Evolutionary conservation across 2,329 filamentous ascomycete genomes (phyloP).

Genomic region (Graphilbum fragrans): DNA sequence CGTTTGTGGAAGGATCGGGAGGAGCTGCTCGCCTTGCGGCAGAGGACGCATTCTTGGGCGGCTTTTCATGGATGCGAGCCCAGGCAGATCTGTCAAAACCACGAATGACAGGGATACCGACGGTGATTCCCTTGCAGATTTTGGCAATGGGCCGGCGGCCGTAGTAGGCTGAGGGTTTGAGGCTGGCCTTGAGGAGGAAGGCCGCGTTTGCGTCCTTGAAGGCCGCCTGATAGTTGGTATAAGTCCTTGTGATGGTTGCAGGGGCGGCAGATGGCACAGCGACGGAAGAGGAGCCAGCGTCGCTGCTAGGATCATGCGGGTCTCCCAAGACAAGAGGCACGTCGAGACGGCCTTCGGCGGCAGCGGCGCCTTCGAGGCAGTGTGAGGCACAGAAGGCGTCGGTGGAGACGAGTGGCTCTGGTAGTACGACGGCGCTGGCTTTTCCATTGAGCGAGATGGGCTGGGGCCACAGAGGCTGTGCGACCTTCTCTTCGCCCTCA

Average conservation of each 20-base stretch:
- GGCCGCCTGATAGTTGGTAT: conserved; percentile 69
- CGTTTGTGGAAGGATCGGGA: background rate
- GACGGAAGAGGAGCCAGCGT: conserved; percentile 15
- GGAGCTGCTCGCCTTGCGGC: too few species aligned
- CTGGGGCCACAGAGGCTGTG: conserved; percentile 70
- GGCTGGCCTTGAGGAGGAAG: conserved; percentile 73
- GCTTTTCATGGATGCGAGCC: conserved; percentile 53
- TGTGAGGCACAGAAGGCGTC: conserved; percentile 48
- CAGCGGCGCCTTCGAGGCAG: conserved; percentile 47
- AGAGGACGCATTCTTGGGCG: background rate
- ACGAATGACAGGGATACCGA: conserved; percentile 79
- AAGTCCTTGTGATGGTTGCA: conserved; percentile 37
- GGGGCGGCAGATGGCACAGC: conserved; percentile 24
- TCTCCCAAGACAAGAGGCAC: conserved; percentile 15
- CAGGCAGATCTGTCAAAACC: conserved; percentile 74
- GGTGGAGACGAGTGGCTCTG: conserved; percentile 32
- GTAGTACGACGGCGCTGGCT: conserved; percentile 14
- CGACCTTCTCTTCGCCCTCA: conserved; percentile 80
- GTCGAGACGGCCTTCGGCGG: conserved; percentile 38
- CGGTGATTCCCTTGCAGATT: conserved; percentile 68
- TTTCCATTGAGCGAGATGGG: conserved; percentile 25
- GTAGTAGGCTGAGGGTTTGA: conserved; percentile 77
- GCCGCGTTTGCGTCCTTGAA: conserved; percentile 70
- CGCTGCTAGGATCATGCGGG: too few species aligned
- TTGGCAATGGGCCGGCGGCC: conserved; percentile 70